Percentiles rank a stretch among this genome's conserved stretches.
Conservation (phyloP, 768 basidiomycete genomes). For the Lactifluus hygrophoroides region DNA sequence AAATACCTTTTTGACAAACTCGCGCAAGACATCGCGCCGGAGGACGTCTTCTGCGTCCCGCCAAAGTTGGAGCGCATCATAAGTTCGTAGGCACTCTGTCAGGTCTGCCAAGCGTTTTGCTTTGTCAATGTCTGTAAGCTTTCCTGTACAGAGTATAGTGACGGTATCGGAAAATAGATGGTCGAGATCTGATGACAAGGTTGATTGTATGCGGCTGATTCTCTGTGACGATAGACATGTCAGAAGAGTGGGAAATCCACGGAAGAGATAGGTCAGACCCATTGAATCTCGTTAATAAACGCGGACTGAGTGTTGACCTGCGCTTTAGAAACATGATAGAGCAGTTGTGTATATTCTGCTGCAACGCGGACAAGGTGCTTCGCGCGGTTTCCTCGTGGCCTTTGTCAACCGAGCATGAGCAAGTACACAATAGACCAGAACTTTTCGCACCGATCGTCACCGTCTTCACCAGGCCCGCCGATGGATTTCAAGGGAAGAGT, state of each 20-base stretch:
- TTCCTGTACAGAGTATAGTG: slow-evolving; percentile 39
- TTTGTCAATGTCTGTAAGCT: slow-evolving; percentile 54
- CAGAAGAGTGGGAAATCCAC: slow-evolving; percentile 5
- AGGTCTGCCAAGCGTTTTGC: slow-evolving; percentile 56
- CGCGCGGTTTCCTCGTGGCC: slow-evolving; percentile 54
- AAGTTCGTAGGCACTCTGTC: slow-evolving; percentile 70
- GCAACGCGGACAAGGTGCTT: slow-evolving; percentile 82
- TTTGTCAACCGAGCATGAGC: slow-evolving; percentile 22
- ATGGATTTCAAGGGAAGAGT: slow-evolving; percentile 28
- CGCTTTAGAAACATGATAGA: slow-evolving; percentile 85
- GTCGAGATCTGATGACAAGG: slow-evolving; percentile 80
- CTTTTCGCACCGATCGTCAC: slow-evolving; percentile 39
- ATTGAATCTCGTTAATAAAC: slow-evolving; percentile 78
- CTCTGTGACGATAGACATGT: slow-evolving; percentile 38
- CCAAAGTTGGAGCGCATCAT: slow-evolving; percentile 76
- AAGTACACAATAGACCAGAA: slow-evolving; percentile 9
- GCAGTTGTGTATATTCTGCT: slow-evolving; percentile 83
- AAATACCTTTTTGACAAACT: slow-evolving; percentile 68
- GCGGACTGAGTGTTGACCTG: slow-evolving; percentile 55
- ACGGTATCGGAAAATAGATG: slow-evolving; percentile 66
- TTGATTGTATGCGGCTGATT: slow-evolving; percentile 74
- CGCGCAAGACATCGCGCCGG: slow-evolving; percentile 57
- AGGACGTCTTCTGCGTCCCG: slow-evolving; percentile 84
- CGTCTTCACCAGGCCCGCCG: slow-evolving; percentile 29
- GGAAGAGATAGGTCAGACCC: slow-evolving; percentile 41